Base-by-base conservation (phyloP, 73 alveolate species). In the Effrenium voratum region DNA sequence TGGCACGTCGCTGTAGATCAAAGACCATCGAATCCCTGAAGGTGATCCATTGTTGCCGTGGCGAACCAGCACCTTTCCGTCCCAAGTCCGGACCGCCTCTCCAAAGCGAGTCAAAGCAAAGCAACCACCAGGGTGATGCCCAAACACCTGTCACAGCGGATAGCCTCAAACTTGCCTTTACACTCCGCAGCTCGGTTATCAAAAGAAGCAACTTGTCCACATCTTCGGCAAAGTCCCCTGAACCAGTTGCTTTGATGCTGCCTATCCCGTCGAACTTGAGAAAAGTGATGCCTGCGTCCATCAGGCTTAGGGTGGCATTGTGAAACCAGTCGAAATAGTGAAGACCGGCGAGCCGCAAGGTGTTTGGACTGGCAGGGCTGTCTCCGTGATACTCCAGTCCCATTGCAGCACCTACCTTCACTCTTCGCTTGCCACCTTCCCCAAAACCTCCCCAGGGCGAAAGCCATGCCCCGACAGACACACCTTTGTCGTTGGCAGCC, bases 71-170 rank as follows among this genome's bases (percentile, higher is more conserved):
- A 40, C 94, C 94, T 24, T 59, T 59, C 45, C 94, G 94, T 5
- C 94, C 94, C 50, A 86, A 45, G 24, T 86, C 94, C 36, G 94
- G 94, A n/a, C 94, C 94, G 36, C 94, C 94, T 10, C 94, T 44
- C 94, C 94, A 86, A 15, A 55, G 66, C 26, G 47, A 86, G 63
- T 86, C 94, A 44, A 86, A 36, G 40, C 82, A 38, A 34, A 81
- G 40, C 36, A 86, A 82, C 94, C 94, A 86, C 94, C 94, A 86
- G 28, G 94, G 94, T 41, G 94, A 86, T 28, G 94, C 82, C 94
- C 94, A 86, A 1, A 34, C 40, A 28, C 94, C 94, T 38, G 94
- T 86, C 36, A 86, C 47, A 57, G 82, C 94, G 16, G 94, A 86
- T 34, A 36, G 55, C 47, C 70, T 60, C 59, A 57, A 73, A 73